Evolutionary conservation across 148 eudicot species (phyloP).

Genomic region (Pharnaceum exiguum): DNA sequence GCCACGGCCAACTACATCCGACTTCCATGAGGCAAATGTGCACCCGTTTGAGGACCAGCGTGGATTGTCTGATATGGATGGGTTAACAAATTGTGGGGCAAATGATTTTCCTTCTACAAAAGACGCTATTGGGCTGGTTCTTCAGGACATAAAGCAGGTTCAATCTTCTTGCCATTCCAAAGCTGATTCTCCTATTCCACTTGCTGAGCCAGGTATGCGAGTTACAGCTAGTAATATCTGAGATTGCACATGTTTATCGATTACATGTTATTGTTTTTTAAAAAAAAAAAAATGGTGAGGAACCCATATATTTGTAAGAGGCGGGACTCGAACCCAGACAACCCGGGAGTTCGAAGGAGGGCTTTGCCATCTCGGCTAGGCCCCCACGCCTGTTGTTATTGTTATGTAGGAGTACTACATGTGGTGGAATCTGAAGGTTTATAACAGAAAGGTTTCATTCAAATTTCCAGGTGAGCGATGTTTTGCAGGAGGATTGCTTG

Average conservation of each 20-base stretch:
- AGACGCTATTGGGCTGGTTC: slow-evolving; percentile 32
- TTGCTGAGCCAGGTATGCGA: slow-evolving; percentile 59
- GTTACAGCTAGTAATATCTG: neutral
- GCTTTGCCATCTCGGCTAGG: too few relatives aligned
- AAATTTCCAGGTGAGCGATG: slow-evolving; percentile 51
- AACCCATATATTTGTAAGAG: too few relatives aligned
- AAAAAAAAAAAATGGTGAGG: too few relatives aligned
- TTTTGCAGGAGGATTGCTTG: slow-evolving; percentile 81
- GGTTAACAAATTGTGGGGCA: slow-evolving; percentile 3
- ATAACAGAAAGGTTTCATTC: neutral
- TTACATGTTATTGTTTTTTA: too few relatives aligned
- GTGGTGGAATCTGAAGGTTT: neutral
- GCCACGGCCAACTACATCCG: slow-evolving; percentile 18
- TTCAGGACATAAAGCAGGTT: slow-evolving; percentile 43
- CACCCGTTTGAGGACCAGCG: slow-evolving; percentile 15
- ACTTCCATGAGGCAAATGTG: slow-evolving; percentile 15
- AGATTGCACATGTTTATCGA: too few relatives aligned
- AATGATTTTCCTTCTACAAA: slow-evolving; percentile 22
- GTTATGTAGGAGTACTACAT: too few relatives aligned
- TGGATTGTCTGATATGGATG: slow-evolving; percentile 18
- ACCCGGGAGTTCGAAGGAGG: too few relatives aligned
- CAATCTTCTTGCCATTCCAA: slow-evolving; percentile 28
- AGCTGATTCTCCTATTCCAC: slow-evolving; percentile 38
- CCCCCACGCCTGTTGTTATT: too few relatives aligned
- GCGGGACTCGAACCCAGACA: too few relatives aligned